phyloP scores from a whole-genome alignment of 2,329 filamentous ascomycete genomes.

The Chalaropsis ovoidea region DNA sequence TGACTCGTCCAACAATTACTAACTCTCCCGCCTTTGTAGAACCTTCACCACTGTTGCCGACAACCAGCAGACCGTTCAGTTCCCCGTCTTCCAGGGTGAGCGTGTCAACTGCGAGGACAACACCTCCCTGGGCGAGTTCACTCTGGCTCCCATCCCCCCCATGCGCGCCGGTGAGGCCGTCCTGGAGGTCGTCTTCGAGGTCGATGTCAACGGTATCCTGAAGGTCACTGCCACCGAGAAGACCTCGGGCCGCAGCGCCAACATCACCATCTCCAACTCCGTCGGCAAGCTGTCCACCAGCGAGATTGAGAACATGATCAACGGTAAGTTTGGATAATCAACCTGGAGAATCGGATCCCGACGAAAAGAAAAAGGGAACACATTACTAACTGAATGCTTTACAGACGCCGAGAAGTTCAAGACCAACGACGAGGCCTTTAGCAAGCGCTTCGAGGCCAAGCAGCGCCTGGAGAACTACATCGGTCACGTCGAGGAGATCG shows the following conservation, averaged over 20 bases:
- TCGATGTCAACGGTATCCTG: conserved; percentile 99
- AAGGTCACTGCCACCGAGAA: conserved; percentile 99
- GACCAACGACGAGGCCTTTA: conserved; percentile 93
- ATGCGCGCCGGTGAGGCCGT: conserved; percentile 92
- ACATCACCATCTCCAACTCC: conserved; percentile 99
- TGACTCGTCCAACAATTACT: too few relatives aligned
- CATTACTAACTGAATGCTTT: conserved; percentile 22
- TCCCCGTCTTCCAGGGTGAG: conserved; percentile 93
- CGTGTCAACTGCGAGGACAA: conserved; percentile 98
- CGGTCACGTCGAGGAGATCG: conserved; percentile 94
- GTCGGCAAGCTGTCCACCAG: conserved; percentile 90
- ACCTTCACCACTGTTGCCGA: conserved; percentile 83
- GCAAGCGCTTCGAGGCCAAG: conserved; percentile 98
- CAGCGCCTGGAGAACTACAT: conserved; percentile 99
- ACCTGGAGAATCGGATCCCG: background rate
- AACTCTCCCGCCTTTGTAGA: conserved; percentile 26
- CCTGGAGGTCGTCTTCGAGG: conserved; percentile 96
- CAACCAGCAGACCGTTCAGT: conserved; percentile 72
- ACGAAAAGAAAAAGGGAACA: background rate
- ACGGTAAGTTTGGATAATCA: conserved; percentile 42
- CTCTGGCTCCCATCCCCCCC: conserved; percentile 75
- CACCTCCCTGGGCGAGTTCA: conserved; percentile 95
- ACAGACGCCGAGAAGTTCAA: conserved; percentile 95
- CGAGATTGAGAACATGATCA: conserved; percentile 98
- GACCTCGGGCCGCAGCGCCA: conserved; percentile 91